Evolutionary conservation across 371 early-diverging fungal genomes (phyloP).

Genomic region (Basidiobolus meristosporus): DNA sequence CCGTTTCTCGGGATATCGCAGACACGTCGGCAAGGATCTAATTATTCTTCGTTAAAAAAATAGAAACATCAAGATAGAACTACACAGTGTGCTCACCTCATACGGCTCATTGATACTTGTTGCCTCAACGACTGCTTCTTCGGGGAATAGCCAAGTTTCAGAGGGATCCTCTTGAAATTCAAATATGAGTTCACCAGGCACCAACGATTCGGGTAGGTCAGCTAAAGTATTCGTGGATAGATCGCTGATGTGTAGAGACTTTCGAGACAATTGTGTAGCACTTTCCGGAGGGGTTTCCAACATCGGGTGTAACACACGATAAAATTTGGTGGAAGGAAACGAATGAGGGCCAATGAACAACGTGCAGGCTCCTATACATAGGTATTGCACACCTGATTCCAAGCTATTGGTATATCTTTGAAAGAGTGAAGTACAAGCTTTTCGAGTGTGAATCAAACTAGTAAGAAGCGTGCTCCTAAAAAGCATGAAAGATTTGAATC

Average conservation of each 20-base stretch:
- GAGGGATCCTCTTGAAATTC: conserved; percentile 5
- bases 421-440: no score
- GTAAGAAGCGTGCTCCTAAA: no score
- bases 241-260: no score
- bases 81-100: conserved; percentile 11
- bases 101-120: conserved; percentile 11
- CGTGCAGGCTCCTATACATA: not conserved
- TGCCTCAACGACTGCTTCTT: conserved; percentile 20
- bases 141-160: conserved; percentile 13
- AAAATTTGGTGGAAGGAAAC: not conserved
- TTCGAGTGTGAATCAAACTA: no score
- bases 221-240: no score
- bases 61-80: not conserved
- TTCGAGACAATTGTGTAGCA: no score
- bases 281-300: no score
- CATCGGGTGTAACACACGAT: not conserved
- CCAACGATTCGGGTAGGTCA: no score
- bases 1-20: no score
- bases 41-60: not conserved
- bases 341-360: not conserved
- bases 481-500: no score
- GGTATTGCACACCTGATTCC: no score
- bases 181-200: conserved; percentile 1
- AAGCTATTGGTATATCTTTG: no score
- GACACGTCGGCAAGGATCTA: not conserved